Conservation (phyloP, 306 rosid genomes). For the Aeschynomene evenia region DNA sequence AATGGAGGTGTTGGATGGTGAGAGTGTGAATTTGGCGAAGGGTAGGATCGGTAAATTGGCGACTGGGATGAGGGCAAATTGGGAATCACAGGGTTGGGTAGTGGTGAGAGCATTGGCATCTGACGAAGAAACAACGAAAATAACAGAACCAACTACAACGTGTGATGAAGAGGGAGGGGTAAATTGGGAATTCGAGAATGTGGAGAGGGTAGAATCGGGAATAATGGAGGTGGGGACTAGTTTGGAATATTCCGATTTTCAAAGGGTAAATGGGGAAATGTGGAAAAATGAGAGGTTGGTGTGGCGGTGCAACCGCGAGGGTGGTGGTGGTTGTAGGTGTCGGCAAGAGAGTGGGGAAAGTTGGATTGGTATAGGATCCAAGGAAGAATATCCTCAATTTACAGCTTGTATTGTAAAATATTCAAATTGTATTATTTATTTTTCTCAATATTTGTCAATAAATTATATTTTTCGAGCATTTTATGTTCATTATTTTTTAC, state of each 20-base stretch:
- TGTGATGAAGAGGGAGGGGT: slow-evolving; percentile 22
- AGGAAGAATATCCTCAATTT: slow-evolving; percentile 18
- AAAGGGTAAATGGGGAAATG: slow-evolving; percentile 38
- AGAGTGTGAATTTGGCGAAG: slow-evolving; percentile 16
- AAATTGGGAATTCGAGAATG: slow-evolving; percentile 6
- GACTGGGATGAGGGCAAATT: slow-evolving; percentile 43
- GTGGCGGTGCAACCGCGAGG: slow-evolving; percentile 24
- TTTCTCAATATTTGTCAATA: slow-evolving; percentile 18
- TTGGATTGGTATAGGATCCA: background rate
- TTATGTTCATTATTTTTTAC: background rate
- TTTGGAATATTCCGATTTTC: slow-evolving; percentile 35
- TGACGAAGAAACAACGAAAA: slow-evolving; percentile 11
- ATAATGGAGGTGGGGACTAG: background rate
- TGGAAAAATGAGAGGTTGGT: slow-evolving; percentile 8
- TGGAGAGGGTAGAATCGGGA: slow-evolving; percentile 25
- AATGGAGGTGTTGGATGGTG: background rate
- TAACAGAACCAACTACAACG: background rate
- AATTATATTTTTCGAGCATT: background rate
- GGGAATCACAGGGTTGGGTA: slow-evolving; percentile 77
- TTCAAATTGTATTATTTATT: slow-evolving; percentile 8
- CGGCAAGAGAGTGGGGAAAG: slow-evolving; percentile 32
- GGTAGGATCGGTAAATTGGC: slow-evolving; percentile 58
- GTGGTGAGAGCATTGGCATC: slow-evolving; percentile 44
- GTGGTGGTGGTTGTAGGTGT: slow-evolving; percentile 22
- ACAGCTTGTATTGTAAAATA: slow-evolving; percentile 23